Evolutionary conservation across 2,329 filamentous ascomycete species (phyloP).

Genomic region (Clonostachys byssicola): DNA sequence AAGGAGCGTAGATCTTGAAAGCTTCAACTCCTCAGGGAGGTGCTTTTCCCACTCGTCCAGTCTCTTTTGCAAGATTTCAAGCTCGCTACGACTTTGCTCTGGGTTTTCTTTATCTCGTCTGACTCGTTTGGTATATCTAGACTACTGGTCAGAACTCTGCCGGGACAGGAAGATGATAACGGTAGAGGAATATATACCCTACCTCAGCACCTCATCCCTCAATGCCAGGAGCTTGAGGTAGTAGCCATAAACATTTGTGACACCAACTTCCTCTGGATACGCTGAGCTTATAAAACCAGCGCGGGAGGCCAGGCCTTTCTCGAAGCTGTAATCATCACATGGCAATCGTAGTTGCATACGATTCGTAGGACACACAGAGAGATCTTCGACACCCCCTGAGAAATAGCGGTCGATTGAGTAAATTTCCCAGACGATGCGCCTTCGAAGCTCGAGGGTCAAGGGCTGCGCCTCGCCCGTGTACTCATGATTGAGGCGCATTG

Average conservation of each 20-base stretch:
- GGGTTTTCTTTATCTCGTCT: constrained; percentile 5
- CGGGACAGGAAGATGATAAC: too few relatives aligned
- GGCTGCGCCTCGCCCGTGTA: constrained; percentile 4
- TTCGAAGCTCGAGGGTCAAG: constrained; percentile 12
- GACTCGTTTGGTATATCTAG: constrained; percentile 7
- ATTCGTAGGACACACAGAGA: constrained; percentile 14
- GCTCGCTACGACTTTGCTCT: constrained; percentile 5
- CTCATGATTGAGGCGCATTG: constrained; percentile 17
- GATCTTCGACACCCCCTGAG: constrained; percentile 18
- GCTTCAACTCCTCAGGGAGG: constrained; percentile 11
- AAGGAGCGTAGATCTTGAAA: constrained; percentile 7
- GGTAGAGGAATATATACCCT: too few relatives aligned
- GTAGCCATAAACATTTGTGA: constrained; percentile 11
- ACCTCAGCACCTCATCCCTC: neutral
- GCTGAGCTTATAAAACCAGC: constrained; percentile 7
- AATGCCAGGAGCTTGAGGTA: constrained; percentile 11
- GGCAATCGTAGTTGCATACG: constrained; percentile 16
- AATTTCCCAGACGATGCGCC: constrained; percentile 18
- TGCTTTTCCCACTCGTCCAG: constrained; percentile 7
- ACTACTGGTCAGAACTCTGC: constrained; percentile 6
- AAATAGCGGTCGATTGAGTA: constrained; percentile 14
- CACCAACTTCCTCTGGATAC: neutral
- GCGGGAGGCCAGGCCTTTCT: constrained; percentile 11
- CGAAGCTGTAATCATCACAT: constrained; percentile 14
- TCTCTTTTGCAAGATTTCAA: constrained; percentile 10